phyloP scores from a whole-genome alignment of 2,329 filamentous ascomycete genomes.

The Hypomyces perniciosus region DNA sequence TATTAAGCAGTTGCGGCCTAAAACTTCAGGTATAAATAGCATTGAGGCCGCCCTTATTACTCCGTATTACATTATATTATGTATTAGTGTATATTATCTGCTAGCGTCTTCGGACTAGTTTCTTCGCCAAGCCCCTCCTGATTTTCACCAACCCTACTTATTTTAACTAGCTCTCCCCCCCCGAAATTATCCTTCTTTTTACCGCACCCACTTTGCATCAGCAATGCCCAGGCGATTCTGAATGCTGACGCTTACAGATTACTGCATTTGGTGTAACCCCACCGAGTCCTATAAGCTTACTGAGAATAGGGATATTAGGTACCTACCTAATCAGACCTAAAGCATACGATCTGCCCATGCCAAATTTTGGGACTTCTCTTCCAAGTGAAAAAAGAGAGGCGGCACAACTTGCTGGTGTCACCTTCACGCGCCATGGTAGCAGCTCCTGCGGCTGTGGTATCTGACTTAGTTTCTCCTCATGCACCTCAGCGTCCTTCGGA shows the following conservation, averaged over 20 bases:
- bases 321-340: too few species aligned
- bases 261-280: too few species aligned
- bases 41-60: not conserved
- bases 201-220: too few species aligned
- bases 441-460: not conserved
- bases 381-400: too few species aligned
- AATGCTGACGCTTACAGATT: too few species aligned
- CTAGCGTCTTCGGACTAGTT: too few species aligned
- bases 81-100: not conserved
- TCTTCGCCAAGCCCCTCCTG: not conserved
- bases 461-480: not conserved
- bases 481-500: not conserved
- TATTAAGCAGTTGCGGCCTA: not conserved
- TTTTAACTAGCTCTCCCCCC: not conserved
- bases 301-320: too few species aligned
- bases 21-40: not conserved
- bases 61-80: not conserved
- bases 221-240: too few species aligned
- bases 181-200: too few species aligned
- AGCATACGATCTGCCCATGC: too few species aligned
- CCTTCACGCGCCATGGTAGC: slow-evolving; percentile 3
- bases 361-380: not conserved
- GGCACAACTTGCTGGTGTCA: too few species aligned
- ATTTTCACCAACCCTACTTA: not conserved
- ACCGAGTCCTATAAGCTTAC: too few species aligned